Percentiles rank a stretch among this genome's conserved stretches.
Evolutionary conservation across 2,329 filamentous ascomycete species (phyloP).

Genomic region (Corniculantispora saksenae): DNA sequence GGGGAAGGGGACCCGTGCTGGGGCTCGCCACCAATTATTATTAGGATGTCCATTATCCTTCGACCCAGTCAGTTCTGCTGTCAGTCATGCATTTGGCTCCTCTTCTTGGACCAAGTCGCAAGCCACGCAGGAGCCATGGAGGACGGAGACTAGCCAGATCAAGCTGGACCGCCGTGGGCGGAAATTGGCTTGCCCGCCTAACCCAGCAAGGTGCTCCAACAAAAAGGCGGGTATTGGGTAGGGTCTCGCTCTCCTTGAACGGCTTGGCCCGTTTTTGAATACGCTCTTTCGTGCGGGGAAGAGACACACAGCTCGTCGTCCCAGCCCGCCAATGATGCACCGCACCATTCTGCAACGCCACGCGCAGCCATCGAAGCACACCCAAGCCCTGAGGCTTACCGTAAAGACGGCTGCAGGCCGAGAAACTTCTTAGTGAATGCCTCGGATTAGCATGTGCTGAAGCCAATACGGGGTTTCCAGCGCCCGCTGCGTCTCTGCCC

Average conservation of each 20-base stretch:
- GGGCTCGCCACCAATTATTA: not conserved
- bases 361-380: not conserved
- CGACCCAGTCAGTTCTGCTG: not conserved
- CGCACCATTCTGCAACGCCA: not conserved
- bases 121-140: not conserved
- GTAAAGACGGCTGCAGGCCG: not conserved
- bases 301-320: not conserved
- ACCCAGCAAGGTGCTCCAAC: not conserved
- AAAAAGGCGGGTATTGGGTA: not conserved
- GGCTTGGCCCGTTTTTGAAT: not conserved
- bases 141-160: slow-evolving; percentile 14
- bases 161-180: slow-evolving; percentile 2
- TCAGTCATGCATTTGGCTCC: not conserved
- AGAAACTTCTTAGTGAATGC: not conserved
- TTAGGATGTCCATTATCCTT: not conserved
- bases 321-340: not conserved
- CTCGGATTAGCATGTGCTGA: not conserved
- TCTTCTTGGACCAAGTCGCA: not conserved
- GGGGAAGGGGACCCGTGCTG: slow-evolving; percentile 1
- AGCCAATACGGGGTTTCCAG: not conserved
- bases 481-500: not conserved
- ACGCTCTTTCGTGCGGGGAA: not conserved
- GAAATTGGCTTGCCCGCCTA: not conserved
- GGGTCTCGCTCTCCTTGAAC: not conserved
- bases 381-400: not conserved